phyloP scores from a whole-genome alignment of 2,329 filamentous ascomycete genomes.

The Meredithiella fracta region DNA sequence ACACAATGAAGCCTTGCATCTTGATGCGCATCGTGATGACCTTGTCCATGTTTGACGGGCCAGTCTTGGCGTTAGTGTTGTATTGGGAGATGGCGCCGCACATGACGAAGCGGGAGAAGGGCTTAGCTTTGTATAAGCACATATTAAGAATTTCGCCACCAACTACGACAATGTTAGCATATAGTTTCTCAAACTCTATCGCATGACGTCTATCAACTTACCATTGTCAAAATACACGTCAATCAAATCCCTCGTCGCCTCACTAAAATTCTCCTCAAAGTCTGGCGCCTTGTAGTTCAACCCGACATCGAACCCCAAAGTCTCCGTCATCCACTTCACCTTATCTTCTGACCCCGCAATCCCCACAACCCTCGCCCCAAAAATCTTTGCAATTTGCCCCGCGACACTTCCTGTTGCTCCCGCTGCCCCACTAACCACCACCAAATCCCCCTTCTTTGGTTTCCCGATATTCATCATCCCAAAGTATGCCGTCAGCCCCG shows the following conservation, averaged over 20 bases:
- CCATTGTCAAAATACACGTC: slow-evolving; percentile 59
- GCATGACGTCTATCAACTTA: slow-evolving; percentile 14
- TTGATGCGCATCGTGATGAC: slow-evolving; percentile 38
- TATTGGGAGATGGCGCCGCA: slow-evolving; percentile 58
- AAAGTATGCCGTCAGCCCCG: slow-evolving; percentile 61
- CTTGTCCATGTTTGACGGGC: slow-evolving; percentile 38
- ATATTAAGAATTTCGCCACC: slow-evolving; percentile 55
- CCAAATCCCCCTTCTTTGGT: slow-evolving; percentile 52
- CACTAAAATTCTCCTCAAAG: slow-evolving; percentile 43
- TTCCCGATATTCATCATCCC: slow-evolving; percentile 53
- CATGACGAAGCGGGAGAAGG: slow-evolving; percentile 48
- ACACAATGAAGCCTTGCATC: slow-evolving; percentile 58
- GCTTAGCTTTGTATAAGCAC: slow-evolving; percentile 46
- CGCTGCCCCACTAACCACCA: slow-evolving; percentile 63
- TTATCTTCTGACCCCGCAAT: slow-evolving; percentile 52
- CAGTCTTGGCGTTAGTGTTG: slow-evolving; percentile 34
- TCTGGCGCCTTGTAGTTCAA: slow-evolving; percentile 53
- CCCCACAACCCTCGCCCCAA: slow-evolving; percentile 45
- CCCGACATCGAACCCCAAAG: slow-evolving; percentile 50
- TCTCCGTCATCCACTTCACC: slow-evolving; percentile 45
- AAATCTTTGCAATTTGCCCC: slow-evolving; percentile 62
- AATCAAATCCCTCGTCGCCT: slow-evolving; percentile 41
- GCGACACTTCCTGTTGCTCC: slow-evolving; percentile 63
- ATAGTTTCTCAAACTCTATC: neutral
- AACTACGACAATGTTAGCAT: slow-evolving; percentile 22